Percentiles rank a stretch among this genome's conserved stretches.
These are phyloP conservation scores for Tulasnella sp. DNA, from an alignment of 768 basidiomycete genomes.

Conservation along the genomic window DNA sequence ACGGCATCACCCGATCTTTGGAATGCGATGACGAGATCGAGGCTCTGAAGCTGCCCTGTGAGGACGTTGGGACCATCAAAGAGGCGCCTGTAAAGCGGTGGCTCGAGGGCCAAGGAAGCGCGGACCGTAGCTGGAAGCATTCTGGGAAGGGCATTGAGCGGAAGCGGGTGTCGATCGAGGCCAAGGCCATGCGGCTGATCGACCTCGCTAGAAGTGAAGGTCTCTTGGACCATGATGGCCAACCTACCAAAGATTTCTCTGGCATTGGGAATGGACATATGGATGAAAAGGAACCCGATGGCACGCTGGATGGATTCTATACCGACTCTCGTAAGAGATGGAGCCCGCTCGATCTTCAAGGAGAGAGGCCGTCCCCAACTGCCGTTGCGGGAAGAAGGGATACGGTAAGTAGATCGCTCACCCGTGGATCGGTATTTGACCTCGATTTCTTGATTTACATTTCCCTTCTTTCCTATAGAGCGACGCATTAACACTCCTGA, in stretches of 20 bases:
- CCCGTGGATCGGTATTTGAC: background rate
- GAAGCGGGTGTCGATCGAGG: background rate
- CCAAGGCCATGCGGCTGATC: background rate
- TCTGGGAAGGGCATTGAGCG: background rate
- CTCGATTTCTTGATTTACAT: background rate
- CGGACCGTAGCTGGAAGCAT: constrained; percentile 4
- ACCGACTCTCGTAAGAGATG: background rate
- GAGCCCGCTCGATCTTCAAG: background rate
- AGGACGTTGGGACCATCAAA: constrained; percentile 11
- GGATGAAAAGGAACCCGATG: background rate
- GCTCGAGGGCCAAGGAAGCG: background rate
- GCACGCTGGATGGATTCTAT: background rate
- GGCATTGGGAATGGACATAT: background rate
- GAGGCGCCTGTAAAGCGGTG: constrained; percentile 6
- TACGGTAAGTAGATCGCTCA: constrained; percentile 3
- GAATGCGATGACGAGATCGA: constrained; percentile 5
- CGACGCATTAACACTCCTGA: constrained; percentile 7
- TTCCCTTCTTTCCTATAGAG: background rate
- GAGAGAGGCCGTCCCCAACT: background rate
- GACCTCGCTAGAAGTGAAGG: background rate
- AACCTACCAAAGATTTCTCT: background rate
- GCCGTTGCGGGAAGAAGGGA: constrained; percentile 8
- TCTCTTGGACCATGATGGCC: background rate
- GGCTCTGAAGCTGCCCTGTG: background rate
- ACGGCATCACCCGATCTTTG: constrained; percentile 2